Percentiles rank a stretch among this genome's conserved stretches.
These are phyloP conservation scores for Cladobotryum mycophilum DNA, from an alignment of 2,329 filamentous ascomycete species.

Conservation along the genomic window DNA sequence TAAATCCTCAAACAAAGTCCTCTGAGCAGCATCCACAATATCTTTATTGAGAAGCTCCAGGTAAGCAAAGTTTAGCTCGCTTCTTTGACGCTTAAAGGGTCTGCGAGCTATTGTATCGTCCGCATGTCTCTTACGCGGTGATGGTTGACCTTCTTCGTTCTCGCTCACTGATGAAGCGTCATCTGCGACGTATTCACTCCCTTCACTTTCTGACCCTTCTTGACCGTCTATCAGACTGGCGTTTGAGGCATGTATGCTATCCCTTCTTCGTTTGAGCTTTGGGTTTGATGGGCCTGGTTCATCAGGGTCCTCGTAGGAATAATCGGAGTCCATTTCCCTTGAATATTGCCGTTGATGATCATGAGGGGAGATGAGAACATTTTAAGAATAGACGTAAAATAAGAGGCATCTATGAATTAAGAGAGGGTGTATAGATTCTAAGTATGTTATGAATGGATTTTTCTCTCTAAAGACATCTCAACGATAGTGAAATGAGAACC, in stretches of 20 bases:
- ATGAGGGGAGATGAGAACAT: conserved; percentile 22
- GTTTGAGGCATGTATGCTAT: not conserved
- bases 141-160: conserved; percentile 5
- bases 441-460: not conserved
- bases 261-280: conserved; percentile 11
- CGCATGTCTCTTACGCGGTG: conserved; percentile 25
- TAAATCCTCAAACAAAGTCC: conserved; percentile 26
- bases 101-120: conserved; percentile 17
- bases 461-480: no score
- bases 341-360: conserved; percentile 15
- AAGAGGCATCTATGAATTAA: not conserved
- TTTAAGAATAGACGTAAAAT: conserved; percentile 15
- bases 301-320: conserved; percentile 13
- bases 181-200: conserved; percentile 3
- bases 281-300: conserved; percentile 3
- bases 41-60: conserved; percentile 49
- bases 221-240: not conserved
- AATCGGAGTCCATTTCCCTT: conserved; percentile 24
- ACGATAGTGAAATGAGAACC: not conserved
- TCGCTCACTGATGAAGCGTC: conserved; percentile 2
- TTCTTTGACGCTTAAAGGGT: conserved; percentile 41
- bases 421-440: not conserved
- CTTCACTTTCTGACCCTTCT: not conserved
- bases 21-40: conserved; percentile 46
- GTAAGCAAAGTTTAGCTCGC: conserved; percentile 40